phyloP scores from a whole-genome alignment of 768 basidiomycete species.

The Lentinus brumalis region DNA sequence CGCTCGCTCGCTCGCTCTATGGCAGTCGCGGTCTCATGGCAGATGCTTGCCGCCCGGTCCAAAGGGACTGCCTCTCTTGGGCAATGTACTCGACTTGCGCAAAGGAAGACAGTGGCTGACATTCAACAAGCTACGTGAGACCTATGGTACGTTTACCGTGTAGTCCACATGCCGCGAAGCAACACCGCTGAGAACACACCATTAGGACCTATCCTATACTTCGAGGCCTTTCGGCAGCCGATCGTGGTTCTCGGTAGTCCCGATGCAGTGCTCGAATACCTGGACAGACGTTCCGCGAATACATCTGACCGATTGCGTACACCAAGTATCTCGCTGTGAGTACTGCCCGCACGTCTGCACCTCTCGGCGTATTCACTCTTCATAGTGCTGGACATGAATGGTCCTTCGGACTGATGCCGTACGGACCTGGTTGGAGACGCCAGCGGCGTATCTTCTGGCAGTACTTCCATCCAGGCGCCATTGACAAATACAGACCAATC shows the following conservation, averaged over 20 bases:
- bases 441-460: background rate
- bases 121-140: background rate
- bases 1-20: background rate
- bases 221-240: background rate
- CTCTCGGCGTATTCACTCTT: background rate
- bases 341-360: background rate
- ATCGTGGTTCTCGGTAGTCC: constrained; percentile 8
- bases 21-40: background rate
- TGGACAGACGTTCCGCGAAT: constrained; percentile 22
- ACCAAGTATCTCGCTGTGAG: constrained; percentile 16
- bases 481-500: background rate
- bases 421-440: background rate
- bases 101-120: constrained; percentile 2
- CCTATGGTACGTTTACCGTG: background rate
- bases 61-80: constrained; percentile 22
- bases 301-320: constrained; percentile 18
- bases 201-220: background rate
- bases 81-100: constrained; percentile 25
- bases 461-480: background rate
- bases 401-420: background rate
- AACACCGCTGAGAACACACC: background rate
- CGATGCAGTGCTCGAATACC: background rate
- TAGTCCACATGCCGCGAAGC: background rate
- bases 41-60: constrained; percentile 21
- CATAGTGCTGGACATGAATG: background rate